Conservation (phyloP, 495 filamentous ascomycete genomes). For the Pseudevernia furfuracea region DNA sequence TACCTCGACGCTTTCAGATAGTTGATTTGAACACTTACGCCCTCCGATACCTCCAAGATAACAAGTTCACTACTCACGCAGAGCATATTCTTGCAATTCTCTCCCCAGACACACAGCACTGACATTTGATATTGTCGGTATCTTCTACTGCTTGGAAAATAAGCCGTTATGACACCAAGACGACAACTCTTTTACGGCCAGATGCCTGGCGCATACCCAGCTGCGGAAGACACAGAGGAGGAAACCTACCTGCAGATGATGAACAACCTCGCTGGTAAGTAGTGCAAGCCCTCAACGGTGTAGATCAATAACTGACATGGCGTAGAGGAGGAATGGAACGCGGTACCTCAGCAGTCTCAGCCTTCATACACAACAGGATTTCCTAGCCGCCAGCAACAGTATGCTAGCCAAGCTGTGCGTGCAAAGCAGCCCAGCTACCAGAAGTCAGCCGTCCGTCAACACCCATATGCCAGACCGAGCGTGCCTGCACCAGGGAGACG, state of each 20-base stretch:
- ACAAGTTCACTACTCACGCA: neutral
- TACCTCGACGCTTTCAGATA: no score
- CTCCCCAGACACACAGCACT: neutral
- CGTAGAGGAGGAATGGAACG: neutral
- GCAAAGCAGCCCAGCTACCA: no score
- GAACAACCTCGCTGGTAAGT: neutral
- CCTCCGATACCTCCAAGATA: neutral
- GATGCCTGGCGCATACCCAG: neutral
- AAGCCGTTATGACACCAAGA: neutral
- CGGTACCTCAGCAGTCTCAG: neutral
- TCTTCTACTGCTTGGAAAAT: neutral
- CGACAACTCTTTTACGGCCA: neutral
- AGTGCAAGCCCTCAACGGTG: neutral
- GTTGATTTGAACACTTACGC: neutral
- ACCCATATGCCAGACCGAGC: no score
- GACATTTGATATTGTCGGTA: neutral
- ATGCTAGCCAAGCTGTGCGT: no score
- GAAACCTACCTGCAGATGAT: neutral
- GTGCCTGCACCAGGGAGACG: no score
- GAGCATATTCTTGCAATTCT: neutral
- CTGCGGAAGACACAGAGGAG: neutral
- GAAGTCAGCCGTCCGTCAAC: no score
- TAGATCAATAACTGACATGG: neutral
- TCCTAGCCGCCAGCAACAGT: neutral
- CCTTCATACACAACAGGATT: neutral